Evolutionary conservation across 2,329 filamentous ascomycete species (phyloP), one percentile per base, ranked within the genome.

Genomic region (Neurospora sp.): DNA sequence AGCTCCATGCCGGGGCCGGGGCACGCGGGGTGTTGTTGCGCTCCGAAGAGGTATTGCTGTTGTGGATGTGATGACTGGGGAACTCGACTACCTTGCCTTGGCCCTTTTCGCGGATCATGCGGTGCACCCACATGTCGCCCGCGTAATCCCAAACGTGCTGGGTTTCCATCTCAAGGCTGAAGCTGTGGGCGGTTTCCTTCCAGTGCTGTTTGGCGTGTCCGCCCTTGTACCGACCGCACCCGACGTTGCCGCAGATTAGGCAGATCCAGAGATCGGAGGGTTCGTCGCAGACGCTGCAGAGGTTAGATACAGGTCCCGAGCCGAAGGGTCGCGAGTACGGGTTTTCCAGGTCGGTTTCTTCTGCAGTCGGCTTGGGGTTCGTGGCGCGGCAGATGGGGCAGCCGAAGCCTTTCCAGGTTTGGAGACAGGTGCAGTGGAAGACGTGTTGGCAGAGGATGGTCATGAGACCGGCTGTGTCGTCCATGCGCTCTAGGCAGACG

Each of bases 81-180:
- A 97, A 85, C 79, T 98, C 95, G 19, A 97, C 91, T 3, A 97
- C 86, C 79, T 97, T 97, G 33, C 93, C 93, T 78, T 97, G 93
- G 10, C 93, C 90, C 82, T 97, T 97, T 77, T 93, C 93, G 74
- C 97, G 91, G 70, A 99, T 97, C 68, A 98, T 88, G 10, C 96
- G 90, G 80, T 99, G 96, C 67, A 98, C 96, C 85, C 97, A 99
- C 77, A 91, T 92, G 77, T 99, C 96, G 4, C 93, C 93, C 0
- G 92, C 93, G 74, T 99, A 99, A 80, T 99, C 96, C 96, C 96
- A 99, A 1, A 99, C 94, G 75, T 97, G 91, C 79, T 99, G 95
- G 0, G 93, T 97, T 72, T 91, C 89, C 43, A 98, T 88, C 78
- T 99, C 96, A 78, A 99, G 91, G 36, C 93, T 91, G 78, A 97